These are phyloP conservation scores for Pseudocercospora cruenta DNA, from an alignment of 2,329 filamentous ascomycete genomes.

Conservation along the genomic window DNA sequence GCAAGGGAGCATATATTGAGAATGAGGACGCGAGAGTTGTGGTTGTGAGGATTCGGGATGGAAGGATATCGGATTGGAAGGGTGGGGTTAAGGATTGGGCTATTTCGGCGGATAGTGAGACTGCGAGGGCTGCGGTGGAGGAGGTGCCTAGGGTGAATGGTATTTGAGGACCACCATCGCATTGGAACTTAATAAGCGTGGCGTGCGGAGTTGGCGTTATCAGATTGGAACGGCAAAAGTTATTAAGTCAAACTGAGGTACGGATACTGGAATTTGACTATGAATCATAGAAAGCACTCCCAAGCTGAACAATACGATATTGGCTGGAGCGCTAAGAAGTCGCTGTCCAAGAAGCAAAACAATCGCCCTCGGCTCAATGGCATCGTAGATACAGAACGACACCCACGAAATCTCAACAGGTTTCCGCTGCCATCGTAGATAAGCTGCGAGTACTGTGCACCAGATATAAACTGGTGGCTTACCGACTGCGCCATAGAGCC, in stretches of 20 bases:
- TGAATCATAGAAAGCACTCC: not conserved
- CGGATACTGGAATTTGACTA: not conserved
- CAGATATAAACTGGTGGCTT: too few relatives aligned
- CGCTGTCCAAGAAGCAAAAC: too few relatives aligned
- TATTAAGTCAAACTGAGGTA: not conserved
- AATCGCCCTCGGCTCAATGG: too few relatives aligned
- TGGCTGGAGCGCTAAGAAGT: too few relatives aligned
- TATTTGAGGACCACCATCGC: not conserved
- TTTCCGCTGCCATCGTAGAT: fast-evolving
- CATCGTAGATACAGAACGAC: too few relatives aligned
- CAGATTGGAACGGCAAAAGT: not conserved
- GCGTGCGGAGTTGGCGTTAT: not conserved
- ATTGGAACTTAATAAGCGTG: not conserved
- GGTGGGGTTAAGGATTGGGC: slow-evolving; percentile 84
- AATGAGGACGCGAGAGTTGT: slow-evolving; percentile 86
- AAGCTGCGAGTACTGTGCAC: too few relatives aligned
- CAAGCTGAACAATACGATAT: too few relatives aligned
- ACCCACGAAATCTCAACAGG: too few relatives aligned
- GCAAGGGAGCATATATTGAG: slow-evolving; percentile 71
- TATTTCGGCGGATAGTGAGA: slow-evolving; percentile 12
- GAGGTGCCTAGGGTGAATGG: slow-evolving; percentile 14
- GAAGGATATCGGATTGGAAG: slow-evolving; percentile 92
- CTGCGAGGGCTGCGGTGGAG: not conserved
- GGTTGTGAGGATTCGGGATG: slow-evolving; percentile 79
- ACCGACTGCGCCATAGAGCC: too few relatives aligned